Base-by-base conservation (phyloP, 352 stramenopile species). In the Ophiocytium majus region DNA sequence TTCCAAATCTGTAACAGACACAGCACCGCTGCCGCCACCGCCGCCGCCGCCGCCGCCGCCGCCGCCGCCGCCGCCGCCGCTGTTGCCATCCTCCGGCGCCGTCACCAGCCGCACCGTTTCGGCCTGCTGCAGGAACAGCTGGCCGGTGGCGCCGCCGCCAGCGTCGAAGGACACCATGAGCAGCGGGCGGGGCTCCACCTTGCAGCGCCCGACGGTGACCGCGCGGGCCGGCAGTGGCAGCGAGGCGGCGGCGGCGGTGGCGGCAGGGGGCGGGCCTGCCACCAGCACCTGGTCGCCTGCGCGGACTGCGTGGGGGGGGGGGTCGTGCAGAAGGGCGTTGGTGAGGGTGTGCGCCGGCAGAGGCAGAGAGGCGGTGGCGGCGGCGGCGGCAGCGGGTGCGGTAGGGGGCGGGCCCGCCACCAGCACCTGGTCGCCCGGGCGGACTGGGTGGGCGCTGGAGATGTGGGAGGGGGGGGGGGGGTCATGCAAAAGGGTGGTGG, bases 91-190 rank as follows among this genome's bases (percentile, higher is more conserved):
- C 34, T 81, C 76, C 49, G 37, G 0, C 17, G 23, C 63, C 28
- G 76, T 81, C 74, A 89, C 80, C 33, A 89, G 66, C 17, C 84
- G 50, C 31, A 89, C 86, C 28, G 86, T 89, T 50, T 89, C 86
- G 10, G 83, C 86, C 63, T 89, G 86, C 57, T 89, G 86, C 1
- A 89, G 79, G 66, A 89, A 89, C n/a, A 89, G 35, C 35, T 89
- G 86, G 17, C 82, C 86, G 0, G 10, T 86, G 50, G 43, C 37
- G 34, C 79, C 83, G 71, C 36, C 19, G 31, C 19, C 74, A 17
- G 31, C 75, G 17, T 80, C 37, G 78, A 89, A 89, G 66, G 85
- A 64, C 79, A 89, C 86, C 86, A 88, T 89, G 50, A 89, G 64
- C 63, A 89, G 81, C 35, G 86, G 86, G 14, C 86, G 74, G 1